These are phyloP conservation scores for Entomophthora muscae DNA, from an alignment of 371 early-diverging fungal genomes.

Conservation along the genomic window DNA sequence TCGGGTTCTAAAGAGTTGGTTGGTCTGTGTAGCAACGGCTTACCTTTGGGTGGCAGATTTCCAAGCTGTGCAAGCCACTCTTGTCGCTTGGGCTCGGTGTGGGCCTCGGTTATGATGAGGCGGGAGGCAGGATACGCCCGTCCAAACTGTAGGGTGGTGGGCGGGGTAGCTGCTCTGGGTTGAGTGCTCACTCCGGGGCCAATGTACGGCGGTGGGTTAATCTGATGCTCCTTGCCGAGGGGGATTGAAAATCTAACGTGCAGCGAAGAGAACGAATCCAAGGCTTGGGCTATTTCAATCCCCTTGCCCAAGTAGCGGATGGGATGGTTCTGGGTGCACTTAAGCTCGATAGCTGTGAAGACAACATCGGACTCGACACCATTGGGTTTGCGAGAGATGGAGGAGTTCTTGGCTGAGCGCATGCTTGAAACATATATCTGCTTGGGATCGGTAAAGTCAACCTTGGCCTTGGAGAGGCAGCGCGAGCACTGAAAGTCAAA, in stretches of 20 bases:
- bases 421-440: no score
- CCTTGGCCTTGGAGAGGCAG: neutral
- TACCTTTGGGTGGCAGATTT: no score
- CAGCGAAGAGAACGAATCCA: neutral
- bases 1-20: no score
- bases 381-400: no score
- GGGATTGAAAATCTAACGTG: neutral
- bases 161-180: no score
- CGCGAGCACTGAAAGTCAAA: constrained; percentile 1
- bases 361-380: neutral
- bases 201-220: neutral
- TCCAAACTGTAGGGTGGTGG: no score
- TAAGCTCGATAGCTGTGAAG: neutral
- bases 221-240: neutral
- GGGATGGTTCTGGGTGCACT: neutral
- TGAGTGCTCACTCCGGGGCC: no score
- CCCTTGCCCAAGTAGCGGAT: neutral
- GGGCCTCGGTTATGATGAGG: no score
- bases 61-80: no score
- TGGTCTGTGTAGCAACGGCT: no score
- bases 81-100: no score
- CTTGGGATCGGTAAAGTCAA: neutral
- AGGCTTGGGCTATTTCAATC: neutral
- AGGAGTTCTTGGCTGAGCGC: neutral
- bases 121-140: no score